Evolutionary conservation across 2,329 filamentous ascomycete species (phyloP).

Genomic region (Ascomycota sp.): DNA sequence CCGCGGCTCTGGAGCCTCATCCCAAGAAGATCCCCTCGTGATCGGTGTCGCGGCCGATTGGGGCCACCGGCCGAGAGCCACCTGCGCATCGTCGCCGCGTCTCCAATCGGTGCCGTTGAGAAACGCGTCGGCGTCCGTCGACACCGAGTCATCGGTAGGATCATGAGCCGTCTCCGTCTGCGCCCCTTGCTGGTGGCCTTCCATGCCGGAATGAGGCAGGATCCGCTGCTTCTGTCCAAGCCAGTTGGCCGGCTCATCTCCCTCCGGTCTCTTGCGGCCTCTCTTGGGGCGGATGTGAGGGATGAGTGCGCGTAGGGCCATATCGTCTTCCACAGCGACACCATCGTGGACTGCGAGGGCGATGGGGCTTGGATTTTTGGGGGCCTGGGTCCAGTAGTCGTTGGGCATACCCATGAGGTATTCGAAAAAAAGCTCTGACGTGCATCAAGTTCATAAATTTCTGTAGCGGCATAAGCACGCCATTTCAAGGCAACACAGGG

Average conservation of each 20-base stretch:
- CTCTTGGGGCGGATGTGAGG: constrained; percentile 51
- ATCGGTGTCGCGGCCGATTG: constrained; percentile 58
- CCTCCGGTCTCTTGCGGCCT: constrained; percentile 42
- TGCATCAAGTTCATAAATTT: constrained; percentile 97
- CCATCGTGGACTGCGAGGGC: constrained; percentile 54
- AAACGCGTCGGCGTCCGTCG: constrained; percentile 15
- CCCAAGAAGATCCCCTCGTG: constrained; percentile 31
- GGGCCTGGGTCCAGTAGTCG: constrained; percentile 61
- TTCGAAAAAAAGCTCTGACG: constrained; percentile 83
- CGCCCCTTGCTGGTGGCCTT: constrained; percentile 18
- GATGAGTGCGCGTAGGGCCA: constrained; percentile 65
- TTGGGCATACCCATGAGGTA: constrained; percentile 64
- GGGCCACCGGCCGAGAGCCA: constrained; percentile 49
- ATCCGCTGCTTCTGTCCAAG: constrained; percentile 41
- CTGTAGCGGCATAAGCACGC: constrained; percentile 19
- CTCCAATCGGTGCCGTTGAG: constrained; percentile 6
- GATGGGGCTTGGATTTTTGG: constrained; percentile 39
- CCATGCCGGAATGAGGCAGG: constrained; percentile 26
- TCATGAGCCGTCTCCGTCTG: constrained; percentile 29
- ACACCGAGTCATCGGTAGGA: constrained; percentile 14
- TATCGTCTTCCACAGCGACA: constrained; percentile 69
- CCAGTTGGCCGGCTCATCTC: constrained; percentile 28
- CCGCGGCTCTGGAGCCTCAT: constrained; percentile 40
- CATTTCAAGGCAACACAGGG: no score
- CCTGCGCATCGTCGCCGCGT: constrained; percentile 32